phyloP scores from a whole-genome alignment of 2,329 filamentous ascomycete genomes.

The Botrytis byssoidea region DNA sequence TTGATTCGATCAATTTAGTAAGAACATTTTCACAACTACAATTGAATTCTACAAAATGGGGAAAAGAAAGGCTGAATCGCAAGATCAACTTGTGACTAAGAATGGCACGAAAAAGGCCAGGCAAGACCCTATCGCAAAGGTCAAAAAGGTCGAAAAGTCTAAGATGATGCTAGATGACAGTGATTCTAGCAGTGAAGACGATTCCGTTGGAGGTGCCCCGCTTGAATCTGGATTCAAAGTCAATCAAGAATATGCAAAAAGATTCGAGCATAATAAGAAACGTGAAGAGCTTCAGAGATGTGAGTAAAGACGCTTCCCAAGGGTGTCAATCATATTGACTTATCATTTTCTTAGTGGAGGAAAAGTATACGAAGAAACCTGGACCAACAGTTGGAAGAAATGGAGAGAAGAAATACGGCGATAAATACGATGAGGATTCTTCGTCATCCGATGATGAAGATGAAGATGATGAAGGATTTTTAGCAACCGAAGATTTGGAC shows the following conservation, averaged over 20 bases:
- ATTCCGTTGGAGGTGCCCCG: conserved; percentile 40
- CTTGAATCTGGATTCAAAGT: conserved; percentile 63
- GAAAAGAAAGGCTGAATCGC: conserved; percentile 39
- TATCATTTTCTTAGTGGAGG: conserved; percentile 63
- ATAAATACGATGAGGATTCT: conserved; percentile 52
- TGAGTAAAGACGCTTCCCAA: conserved; percentile 42
- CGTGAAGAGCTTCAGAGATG: conserved; percentile 77
- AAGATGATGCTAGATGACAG: conserved; percentile 51
- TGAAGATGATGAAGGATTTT: conserved; percentile 86
- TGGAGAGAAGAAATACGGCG: conserved; percentile 39
- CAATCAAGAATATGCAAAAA: conserved; percentile 83
- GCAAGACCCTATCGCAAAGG: conserved; percentile 21
- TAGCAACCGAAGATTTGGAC: conserved; percentile 83
- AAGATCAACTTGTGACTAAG: conserved; percentile 24
- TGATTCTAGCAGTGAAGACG: conserved; percentile 39
- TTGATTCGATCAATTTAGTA: background rate
- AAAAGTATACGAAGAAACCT: conserved; percentile 65
- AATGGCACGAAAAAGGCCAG: conserved; percentile 36
- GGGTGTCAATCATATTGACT: conserved; percentile 31
- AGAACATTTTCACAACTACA: background rate
- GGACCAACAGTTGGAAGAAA: conserved; percentile 42
- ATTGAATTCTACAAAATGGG: conserved; percentile 31
- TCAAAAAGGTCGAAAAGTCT: conserved; percentile 23
- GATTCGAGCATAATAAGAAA: conserved; percentile 97
- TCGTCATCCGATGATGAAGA: conserved; percentile 72